phyloP scores from a whole-genome alignment of 139 green algal genomes.

The Haematococcus sp. region DNA sequence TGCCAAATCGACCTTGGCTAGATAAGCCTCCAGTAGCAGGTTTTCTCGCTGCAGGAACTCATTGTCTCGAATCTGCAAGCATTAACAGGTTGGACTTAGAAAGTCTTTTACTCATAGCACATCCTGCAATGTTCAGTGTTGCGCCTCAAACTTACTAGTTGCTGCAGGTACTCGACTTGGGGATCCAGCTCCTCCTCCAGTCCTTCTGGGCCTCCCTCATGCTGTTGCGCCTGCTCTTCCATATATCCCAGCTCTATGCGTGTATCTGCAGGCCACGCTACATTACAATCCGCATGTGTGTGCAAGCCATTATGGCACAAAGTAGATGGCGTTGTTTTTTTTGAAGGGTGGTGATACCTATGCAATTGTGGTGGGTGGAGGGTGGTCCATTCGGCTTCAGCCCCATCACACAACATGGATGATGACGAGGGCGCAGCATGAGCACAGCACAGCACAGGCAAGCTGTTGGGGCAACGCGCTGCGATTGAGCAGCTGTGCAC shows the following conservation, averaged over 20 bases:
- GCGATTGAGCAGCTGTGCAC: too few species aligned
- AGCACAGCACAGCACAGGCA: too few species aligned
- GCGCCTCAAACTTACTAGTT: conserved; percentile 19
- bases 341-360: too few species aligned
- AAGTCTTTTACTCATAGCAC: background rate
- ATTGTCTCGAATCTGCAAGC: conserved; percentile 49
- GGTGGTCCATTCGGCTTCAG: too few species aligned
- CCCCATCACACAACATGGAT: too few species aligned
- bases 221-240: conserved; percentile 1
- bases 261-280: background rate
- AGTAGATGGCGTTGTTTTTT: too few species aligned
- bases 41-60: conserved; percentile 58
- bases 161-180: conserved; percentile 32
- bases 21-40: conserved; percentile 48
- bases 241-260: conserved; percentile 13
- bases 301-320: too few species aligned
- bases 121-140: background rate
- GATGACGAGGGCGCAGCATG: too few species aligned
- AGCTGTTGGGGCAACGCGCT: too few species aligned
- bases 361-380: too few species aligned
- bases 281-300: too few species aligned
- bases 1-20: conserved; percentile 37
- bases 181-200: conserved; percentile 19
- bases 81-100: background rate
- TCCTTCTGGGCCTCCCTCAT: background rate